Percentiles rank a stretch among this genome's conserved stretches.
Conservation (phyloP, 2,329 filamentous ascomycete species). For the Dendryphion nanum region DNA sequence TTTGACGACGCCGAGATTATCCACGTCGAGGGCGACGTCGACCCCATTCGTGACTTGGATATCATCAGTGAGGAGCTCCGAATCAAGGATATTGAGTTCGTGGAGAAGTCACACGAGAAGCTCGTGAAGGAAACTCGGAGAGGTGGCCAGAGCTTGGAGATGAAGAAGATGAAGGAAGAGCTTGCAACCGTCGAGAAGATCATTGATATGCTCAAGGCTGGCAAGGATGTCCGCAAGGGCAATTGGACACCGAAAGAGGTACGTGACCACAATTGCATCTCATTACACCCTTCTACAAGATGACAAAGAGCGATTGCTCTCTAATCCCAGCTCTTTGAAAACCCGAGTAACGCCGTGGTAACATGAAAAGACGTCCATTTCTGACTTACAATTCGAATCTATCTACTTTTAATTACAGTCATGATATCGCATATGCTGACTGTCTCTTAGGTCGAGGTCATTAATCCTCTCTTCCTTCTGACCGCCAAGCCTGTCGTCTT, state of each 20-base stretch:
- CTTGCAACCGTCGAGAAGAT: slow-evolving; percentile 92
- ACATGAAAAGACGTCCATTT: slow-evolving; percentile 82
- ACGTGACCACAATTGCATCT: slow-evolving; percentile 44
- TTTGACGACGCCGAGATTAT: slow-evolving; percentile 99
- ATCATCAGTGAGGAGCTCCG: slow-evolving; percentile 97
- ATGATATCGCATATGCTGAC: slow-evolving; percentile 24
- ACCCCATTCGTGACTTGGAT: slow-evolving; percentile 88
- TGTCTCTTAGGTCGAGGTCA: slow-evolving; percentile 78
- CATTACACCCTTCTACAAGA: slow-evolving; percentile 57
- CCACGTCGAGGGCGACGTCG: slow-evolving; percentile 97
- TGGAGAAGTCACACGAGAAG: slow-evolving; percentile 89
- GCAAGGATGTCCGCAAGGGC: slow-evolving; percentile 91
- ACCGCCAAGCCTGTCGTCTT: slow-evolving; percentile 97
- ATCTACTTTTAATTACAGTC: slow-evolving; percentile 1
- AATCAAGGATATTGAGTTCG: slow-evolving; percentile 98
- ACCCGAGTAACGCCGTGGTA: slow-evolving; percentile 72
- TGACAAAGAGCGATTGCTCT: slow-evolving; percentile 98
- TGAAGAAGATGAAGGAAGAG: slow-evolving; percentile 96
- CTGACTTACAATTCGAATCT: slow-evolving; percentile 54
- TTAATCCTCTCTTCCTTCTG: slow-evolving; percentile 93
- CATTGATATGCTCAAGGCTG: slow-evolving; percentile 75
- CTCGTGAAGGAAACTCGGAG: slow-evolving; percentile 92
- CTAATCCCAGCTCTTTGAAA: slow-evolving; percentile 99
- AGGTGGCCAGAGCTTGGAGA: slow-evolving; percentile 92
- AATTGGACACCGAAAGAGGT: slow-evolving; percentile 94